These are phyloP conservation scores for Suillus paluster DNA, from an alignment of 768 basidiomycete species.

Conservation along the genomic window DNA sequence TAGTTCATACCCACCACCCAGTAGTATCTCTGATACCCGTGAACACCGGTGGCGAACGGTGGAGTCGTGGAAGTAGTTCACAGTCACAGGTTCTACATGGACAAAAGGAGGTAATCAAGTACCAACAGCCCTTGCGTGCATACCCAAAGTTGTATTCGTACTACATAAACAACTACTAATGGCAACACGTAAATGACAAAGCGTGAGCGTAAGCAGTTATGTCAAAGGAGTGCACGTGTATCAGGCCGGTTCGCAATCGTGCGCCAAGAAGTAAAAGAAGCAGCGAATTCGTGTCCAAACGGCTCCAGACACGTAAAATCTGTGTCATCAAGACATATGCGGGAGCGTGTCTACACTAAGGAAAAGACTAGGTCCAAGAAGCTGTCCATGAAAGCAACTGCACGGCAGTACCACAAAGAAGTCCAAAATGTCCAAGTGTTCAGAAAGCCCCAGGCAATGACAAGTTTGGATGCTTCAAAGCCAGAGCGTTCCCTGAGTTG, in stretches of 20 bases:
- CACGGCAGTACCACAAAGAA: background rate
- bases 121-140: background rate
- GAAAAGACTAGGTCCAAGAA: background rate
- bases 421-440: conserved; percentile 15
- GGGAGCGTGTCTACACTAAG: background rate
- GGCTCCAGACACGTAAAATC: background rate
- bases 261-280: background rate
- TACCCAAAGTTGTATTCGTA: conserved; percentile 4
- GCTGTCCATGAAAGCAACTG: background rate
- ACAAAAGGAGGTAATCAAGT: conserved; percentile 1
- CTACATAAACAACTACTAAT: conserved; percentile 4
- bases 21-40: conserved; percentile 24
- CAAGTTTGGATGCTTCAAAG: conserved; percentile 64
- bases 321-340: conserved; percentile 13
- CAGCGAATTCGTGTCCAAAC: background rate
- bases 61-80: conserved; percentile 39
- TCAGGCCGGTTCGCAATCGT: background rate
- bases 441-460: conserved; percentile 64
- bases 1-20: conserved; percentile 5
- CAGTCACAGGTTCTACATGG: too few species aligned
- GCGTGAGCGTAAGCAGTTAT: background rate
- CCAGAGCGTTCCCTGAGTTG: conserved; percentile 52
- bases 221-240: conserved; percentile 1
- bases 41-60: conserved; percentile 43
- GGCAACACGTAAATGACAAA: conserved; percentile 4